Base-by-base conservation (phyloP, 179 eudicot genomes). In the Drosera spatulata region DNA sequence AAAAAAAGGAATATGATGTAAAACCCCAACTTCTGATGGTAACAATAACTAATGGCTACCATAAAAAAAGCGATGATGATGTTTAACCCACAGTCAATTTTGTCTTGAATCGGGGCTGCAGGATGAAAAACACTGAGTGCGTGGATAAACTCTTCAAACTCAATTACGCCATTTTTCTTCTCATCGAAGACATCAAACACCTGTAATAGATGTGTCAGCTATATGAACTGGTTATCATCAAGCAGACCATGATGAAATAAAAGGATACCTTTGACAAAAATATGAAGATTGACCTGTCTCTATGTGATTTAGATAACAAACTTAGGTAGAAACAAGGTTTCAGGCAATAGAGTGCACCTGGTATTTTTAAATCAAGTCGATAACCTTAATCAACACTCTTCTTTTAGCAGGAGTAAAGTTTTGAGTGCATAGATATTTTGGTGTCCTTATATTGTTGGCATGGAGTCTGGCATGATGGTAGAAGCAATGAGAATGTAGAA, bases 121-220 rank as follows among this genome's bases (percentile, higher is more conserved):
- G 95, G 95, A 68, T 90, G 95, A 67, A 90, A 90, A 59, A 87
- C 78, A 62, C 75, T 69, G 8, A 90, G 76, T 48, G 84, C 71
- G 56, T 79, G 91, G 48, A 81, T 79, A 60, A 90, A 87, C 61
- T 85, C 95, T 50, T 82, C 97, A 62, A 82, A 87, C 52, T 87
- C 95, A 47, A 90, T 77, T 1, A 84, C 87, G 53, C 93, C 97
- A 65, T 83, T 77, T 66, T 55, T 72, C 70, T 83, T 90, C 61
- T 82, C 84, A 67, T 86, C 95, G 71, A 86, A 86, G 55, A 86
- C 82, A 64, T 86, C 88, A 71, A 86, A 86, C 45, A 86, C 86
- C 95, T 86, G 69, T 56, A 66, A 42, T 6, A 15, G 39, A 62
- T 45, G 22, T 61, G 48, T 40, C 50, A 40, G 39, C 7, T 15